Base-by-base conservation (phyloP, 768 basidiomycete genomes). In the Kwoniella sp. region DNA sequence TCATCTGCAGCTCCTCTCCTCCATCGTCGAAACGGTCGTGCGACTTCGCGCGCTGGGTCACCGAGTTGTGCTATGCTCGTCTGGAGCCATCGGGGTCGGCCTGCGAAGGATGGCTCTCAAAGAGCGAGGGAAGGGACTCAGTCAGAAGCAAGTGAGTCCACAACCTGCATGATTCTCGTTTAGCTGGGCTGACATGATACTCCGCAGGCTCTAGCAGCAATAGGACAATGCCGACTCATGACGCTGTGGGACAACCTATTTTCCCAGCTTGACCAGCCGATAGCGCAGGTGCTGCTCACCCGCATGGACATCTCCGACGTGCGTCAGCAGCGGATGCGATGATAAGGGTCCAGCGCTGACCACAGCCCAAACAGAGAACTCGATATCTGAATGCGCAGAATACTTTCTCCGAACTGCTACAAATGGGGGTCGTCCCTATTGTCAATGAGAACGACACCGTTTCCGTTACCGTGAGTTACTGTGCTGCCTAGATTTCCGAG, bases 391-490 rank as follows among this genome's bases (percentile, higher is more conserved):
- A 99, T 70, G 95, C 93, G 0, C 88, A 90, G 50, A 96, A 95
- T 65, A 98, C 95, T 0, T 81, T 99, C 73, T 85, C 85, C 29
- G 90, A 96, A 65, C 79, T 99, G 10, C 76, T 99, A 23, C 82
- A 82, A 3, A 87, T 96, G 85, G 93, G 92, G 14, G 89, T 98
- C 0, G 84, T 99, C 1, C 95, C 95, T 2, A 96, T 99, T 58
- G 91, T 99, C 48, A 99, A 99, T 74, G 95, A 99, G 75, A 99
- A 99, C 64, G 95, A 99, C 71, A 98, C 95, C 0, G 84, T 99
- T 29, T 93, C 92, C 20, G 95, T 99, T 53, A 90, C 89, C 76
- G 90, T 93, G 70, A 59, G 65, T 20, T 44, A 0, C 10, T n/a
- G n/a, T n/a, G n/a, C n/a, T n/a, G n/a, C n/a, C n/a, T n/a, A n/a